Evolutionary conservation across 106 monocot genomes (phyloP), one percentile per base, ranked within the genome.

Genomic region (Ottelia alismoides): DNA sequence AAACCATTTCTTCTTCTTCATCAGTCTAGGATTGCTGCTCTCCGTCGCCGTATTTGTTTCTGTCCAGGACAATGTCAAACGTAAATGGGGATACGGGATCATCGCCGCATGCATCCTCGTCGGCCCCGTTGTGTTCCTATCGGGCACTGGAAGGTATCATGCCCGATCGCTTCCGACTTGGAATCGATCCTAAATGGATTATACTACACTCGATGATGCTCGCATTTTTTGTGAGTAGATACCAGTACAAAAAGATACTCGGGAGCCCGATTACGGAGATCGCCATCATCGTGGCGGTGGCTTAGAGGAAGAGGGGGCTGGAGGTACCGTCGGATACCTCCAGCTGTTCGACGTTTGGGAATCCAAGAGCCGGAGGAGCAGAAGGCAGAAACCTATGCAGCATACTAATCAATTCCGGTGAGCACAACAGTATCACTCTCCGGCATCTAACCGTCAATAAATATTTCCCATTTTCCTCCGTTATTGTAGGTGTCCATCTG

Each of bases 1-100:
- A 32, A 58, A 43, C 32, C 44, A 44, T 16, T 58, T 58, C 58
- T 58, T 58, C 58, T 44, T 58, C 40, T 40, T 58, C 58, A 58
- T 58, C 32, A 58, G 58, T 44, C 35, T 31, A 32, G 58, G 58
- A 24, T 30, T 44, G 18, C 44, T 58, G 44, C 32, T 58, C 19
- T 32, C 58, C 18, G 56, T 57, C 30, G 32, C 56, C 16, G 56
- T 57, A 18, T 31, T 57, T 16, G 56, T 57, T 22, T 58, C 35
- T 25, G 31, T 58, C 17, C 58, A 58, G 23, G 58, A 58, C 44
- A 11, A 58, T 11, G 35, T 58, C 1, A 44, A 24, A 1, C 2
- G 58, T 4, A 35, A 44, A 24, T 58, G 58, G 58, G 58, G 30
- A 11, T 58, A 58, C 58, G 58, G 32, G 17, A 45, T 58, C 5